Percentiles rank a stretch among this genome's conserved stretches.
Evolutionary conservation across 331 rosid species (phyloP).

Genomic region (Telfairia occidentalis): DNA sequence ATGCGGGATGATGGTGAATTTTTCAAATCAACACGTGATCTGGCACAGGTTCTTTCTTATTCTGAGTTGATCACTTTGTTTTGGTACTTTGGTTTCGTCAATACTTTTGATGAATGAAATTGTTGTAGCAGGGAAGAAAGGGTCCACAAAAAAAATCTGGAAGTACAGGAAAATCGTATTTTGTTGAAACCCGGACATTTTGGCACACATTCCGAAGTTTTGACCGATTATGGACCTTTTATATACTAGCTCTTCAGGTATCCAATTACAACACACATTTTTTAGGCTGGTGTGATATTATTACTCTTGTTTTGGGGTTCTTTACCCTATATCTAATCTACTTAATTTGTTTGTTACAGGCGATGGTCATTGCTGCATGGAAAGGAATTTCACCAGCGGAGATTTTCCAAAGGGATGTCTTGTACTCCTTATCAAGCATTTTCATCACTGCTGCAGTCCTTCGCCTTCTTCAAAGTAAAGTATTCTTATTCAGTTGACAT

Average conservation of each 20-base stretch:
- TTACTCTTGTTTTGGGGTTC: constrained; percentile 6
- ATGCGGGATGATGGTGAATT: constrained; percentile 95
- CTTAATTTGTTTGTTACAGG: constrained; percentile 30
- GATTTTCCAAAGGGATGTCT: constrained; percentile 45
- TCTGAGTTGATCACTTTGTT: not conserved
- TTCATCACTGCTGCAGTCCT: constrained; percentile 92
- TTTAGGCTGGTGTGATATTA: not conserved
- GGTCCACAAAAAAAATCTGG: constrained; percentile 34
- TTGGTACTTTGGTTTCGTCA: not conserved
- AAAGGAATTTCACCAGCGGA: constrained; percentile 34
- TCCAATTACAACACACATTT: constrained; percentile 18
- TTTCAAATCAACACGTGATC: constrained; percentile 64
- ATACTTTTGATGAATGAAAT: not conserved
- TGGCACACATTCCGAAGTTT: constrained; percentile 87
- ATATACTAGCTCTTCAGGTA: constrained; percentile 84
- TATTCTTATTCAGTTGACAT: constrained; percentile 10
- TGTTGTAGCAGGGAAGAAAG: constrained; percentile 54
- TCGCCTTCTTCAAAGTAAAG: constrained; percentile 83
- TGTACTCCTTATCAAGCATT: constrained; percentile 60
- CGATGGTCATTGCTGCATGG: constrained; percentile 66
- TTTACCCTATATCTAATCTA: constrained; percentile 12
- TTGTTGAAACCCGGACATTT: constrained; percentile 74
- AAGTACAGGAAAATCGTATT: constrained; percentile 74
- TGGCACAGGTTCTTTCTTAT: constrained; percentile 27
- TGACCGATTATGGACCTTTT: constrained; percentile 96